A percentile compares a stretch with the other conserved stretches of the same genome.
Conservation (phyloP, 257 asterid genomes). For the Asclepias syriaca region DNA sequence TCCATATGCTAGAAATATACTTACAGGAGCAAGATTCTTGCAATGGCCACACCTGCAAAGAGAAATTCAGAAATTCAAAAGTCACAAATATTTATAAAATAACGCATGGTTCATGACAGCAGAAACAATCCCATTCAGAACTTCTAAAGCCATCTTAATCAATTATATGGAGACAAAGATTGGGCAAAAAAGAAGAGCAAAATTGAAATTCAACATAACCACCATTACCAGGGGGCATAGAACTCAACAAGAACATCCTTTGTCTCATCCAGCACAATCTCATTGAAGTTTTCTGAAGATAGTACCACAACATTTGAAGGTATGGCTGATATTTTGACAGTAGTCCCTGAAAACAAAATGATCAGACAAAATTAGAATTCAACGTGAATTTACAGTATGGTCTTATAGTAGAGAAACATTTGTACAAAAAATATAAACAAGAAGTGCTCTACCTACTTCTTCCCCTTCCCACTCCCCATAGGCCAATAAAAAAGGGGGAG, state of each 20-base stretch:
- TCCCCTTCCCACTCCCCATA: background rate
- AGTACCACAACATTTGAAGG: conserved; percentile 78
- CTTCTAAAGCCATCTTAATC: background rate
- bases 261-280: conserved; percentile 69
- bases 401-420: background rate
- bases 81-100: background rate
- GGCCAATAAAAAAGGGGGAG: no score
- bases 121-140: background rate
- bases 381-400: background rate
- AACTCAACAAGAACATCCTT: conserved; percentile 89
- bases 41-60: conserved; percentile 94
- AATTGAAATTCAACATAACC: background rate
- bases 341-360: conserved; percentile 51
- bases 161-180: background rate
- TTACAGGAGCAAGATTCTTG: conserved; percentile 92
- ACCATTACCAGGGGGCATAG: conserved; percentile 89
- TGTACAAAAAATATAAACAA: background rate
- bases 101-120: background rate
- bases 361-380: background rate
- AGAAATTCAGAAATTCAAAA: conserved; percentile 19
- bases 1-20: conserved; percentile 28
- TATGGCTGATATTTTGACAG: conserved; percentile 69
- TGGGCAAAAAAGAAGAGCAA: background rate
- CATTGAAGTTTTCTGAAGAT: conserved; percentile 60
- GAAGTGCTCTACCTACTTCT: background rate